These are phyloP conservation scores for Thalassiosira oceanica DNA, from an alignment of 352 stramenopile species.

Conservation along the genomic window DNA sequence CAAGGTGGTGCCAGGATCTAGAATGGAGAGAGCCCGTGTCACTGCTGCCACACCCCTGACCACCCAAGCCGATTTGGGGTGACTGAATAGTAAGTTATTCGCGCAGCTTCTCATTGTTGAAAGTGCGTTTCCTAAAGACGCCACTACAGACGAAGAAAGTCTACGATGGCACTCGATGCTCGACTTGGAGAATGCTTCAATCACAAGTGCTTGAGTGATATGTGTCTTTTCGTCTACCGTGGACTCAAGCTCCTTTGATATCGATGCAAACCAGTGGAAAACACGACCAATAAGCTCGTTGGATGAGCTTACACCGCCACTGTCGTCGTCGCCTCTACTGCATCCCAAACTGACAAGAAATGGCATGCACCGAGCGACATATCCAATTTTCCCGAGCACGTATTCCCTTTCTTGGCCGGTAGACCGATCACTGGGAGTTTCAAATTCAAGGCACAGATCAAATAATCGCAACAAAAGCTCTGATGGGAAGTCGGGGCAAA, in stretches of 20 bases:
- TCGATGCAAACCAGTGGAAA: conserved; percentile 44
- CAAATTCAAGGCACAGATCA: conserved; percentile 38
- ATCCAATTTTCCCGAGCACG: conserved; percentile 34
- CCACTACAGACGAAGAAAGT: conserved; percentile 26
- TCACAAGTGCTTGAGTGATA: conserved; percentile 41
- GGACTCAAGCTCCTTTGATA: conserved; percentile 31
- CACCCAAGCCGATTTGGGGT: conserved; percentile 57
- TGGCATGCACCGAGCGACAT: conserved; percentile 52
- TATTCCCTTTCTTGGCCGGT: conserved; percentile 5
- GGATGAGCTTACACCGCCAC: conserved; percentile 9
- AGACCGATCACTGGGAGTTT: not conserved
- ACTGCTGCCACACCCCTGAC: conserved; percentile 55
- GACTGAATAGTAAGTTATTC: conserved; percentile 44
- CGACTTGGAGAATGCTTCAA: conserved; percentile 62
- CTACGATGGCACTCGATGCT: conserved; percentile 36
- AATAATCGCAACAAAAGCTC: conserved; percentile 33
- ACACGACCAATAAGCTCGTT: conserved; percentile 21
- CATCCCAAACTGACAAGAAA: conserved; percentile 56
- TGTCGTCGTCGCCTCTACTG: conserved; percentile 16
- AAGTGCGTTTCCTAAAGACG: conserved; percentile 28
- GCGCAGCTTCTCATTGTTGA: conserved; percentile 21
- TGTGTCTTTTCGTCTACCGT: conserved; percentile 9
- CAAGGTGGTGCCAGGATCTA: conserved; percentile 36
- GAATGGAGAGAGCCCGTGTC: conserved; percentile 28
- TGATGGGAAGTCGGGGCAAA: conserved; percentile 24